Evolutionary conservation across 2,329 filamentous ascomycete species (phyloP), one percentile per base, ranked within the genome.

Genomic region (Coleophoma crateriformis): DNA sequence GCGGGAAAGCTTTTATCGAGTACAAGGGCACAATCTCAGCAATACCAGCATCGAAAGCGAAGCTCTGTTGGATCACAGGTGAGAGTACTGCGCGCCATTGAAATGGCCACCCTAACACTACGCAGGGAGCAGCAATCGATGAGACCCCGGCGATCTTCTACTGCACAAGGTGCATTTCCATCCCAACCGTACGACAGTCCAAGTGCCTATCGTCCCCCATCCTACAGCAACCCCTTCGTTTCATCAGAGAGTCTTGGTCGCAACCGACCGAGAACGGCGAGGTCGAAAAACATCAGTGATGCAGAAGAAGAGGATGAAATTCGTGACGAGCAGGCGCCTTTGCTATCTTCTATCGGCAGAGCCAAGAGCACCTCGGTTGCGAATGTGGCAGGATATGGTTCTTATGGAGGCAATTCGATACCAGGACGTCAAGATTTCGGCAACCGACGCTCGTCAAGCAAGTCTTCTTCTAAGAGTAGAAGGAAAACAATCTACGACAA

Each of bases 11-110:
- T 76, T 81, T 63, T 80, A 80, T 62, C 66, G 71, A 57, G 64
- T 76, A 51, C 68, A 71, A 46, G 64, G 73, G 7, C 68, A 72
- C 41, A 89, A 87, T 64, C 64, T 84, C 55, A 97, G 92, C 70
- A 84, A 79, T 60, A 90, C 88, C 1, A 97, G 92, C 67, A 73
- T 97, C 55, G 92, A 96, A 58, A 96, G 90, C 66, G 86, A 95
- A 64, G 85, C 82, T 7, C 72, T 97, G 58, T 73, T 97, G 15
- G 92, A 97, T 68, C 92, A 97, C 68, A 81, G 90, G 83, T 87
- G 70, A 54, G 71, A 55, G 44, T 11, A 15, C 22, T 42, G 51
- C 83, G 81, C 59, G 74, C 79, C 45, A 83, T 17, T 15, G 45
- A 13, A 20, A 38, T 33, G 33, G 17, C 41, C 32, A n/a, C 32